phyloP scores from a whole-genome alignment of 148 eudicot species.

The Fagopyrum homotropicum region DNA sequence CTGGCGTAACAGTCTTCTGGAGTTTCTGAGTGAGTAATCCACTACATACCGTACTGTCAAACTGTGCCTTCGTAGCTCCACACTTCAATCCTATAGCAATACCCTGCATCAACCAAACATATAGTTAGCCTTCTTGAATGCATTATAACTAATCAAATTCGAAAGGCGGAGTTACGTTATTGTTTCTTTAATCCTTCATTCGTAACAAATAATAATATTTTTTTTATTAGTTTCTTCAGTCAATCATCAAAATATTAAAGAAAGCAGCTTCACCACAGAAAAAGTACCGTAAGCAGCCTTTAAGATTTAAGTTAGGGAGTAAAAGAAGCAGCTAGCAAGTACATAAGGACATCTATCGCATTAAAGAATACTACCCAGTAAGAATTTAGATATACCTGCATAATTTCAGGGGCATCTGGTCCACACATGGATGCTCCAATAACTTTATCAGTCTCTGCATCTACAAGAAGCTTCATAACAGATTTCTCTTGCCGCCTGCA shows the following conservation, averaged over 20 bases:
- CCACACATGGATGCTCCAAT: slow-evolving; percentile 99
- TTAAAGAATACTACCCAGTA: neutral
- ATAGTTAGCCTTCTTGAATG: neutral
- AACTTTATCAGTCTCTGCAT: slow-evolving; percentile 87
- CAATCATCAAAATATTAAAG: no score
- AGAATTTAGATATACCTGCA: slow-evolving; percentile 53
- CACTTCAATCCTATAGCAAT: slow-evolving; percentile 92
- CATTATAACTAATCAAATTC: neutral
- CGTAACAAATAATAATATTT: no score
- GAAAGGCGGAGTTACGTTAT: neutral
- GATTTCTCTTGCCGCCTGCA: slow-evolving; percentile 83
- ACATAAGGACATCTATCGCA: neutral
- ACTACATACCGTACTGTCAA: slow-evolving; percentile 81
- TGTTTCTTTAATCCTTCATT: no score
- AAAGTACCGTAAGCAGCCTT: no score
- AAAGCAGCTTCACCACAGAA: no score
- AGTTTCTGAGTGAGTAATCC: neutral
- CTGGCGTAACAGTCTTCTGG: neutral
- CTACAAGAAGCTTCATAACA: slow-evolving; percentile 90
- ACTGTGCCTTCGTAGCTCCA: slow-evolving; percentile 96
- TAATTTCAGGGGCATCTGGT: slow-evolving; percentile 94
- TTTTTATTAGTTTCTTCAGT: neutral
- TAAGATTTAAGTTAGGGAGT: no score
- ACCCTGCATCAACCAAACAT: slow-evolving; percentile 39
- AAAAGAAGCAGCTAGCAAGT: no score